Evolutionary conservation across 2,329 filamentous ascomycete genomes (phyloP).

Genomic region (Capronia epimyces): DNA sequence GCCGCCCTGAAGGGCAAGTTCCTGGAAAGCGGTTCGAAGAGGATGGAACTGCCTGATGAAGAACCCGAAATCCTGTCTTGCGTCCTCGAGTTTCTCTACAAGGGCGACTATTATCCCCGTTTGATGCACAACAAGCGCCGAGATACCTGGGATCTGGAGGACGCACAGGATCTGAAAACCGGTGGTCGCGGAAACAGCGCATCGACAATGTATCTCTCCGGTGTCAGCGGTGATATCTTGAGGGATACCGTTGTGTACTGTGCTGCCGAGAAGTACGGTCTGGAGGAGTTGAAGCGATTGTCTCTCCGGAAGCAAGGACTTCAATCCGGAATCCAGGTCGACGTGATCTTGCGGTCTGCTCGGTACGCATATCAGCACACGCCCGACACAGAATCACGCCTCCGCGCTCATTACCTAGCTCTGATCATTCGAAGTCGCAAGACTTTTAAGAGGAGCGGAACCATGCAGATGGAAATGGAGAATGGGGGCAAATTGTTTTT

Average conservation of each 20-base stretch:
- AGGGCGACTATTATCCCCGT: conserved; percentile 90
- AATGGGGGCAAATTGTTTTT: conserved; percentile 92
- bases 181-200: conserved; percentile 61
- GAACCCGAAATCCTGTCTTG: conserved; percentile 91
- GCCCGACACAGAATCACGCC: conserved; percentile 81
- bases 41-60: conserved; percentile 69
- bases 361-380: conserved; percentile 95
- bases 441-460: conserved; percentile 96
- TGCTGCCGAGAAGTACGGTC: conserved; percentile 79
- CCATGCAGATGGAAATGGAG: conserved; percentile 99
- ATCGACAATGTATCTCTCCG: conserved; percentile 71
- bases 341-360: conserved; percentile 82
- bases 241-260: conserved; percentile 93
- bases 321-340: conserved; percentile 86
- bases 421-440: conserved; percentile 95
- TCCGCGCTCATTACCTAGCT: conserved; percentile 94
- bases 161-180: conserved; percentile 52
- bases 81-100: conserved; percentile 94
- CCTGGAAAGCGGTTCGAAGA: conserved; percentile 59
- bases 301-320: conserved; percentile 91
- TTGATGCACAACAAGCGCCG: conserved; percentile 79
- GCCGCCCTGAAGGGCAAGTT: conserved; percentile 66
- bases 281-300: conserved; percentile 87
- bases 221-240: conserved; percentile 69
- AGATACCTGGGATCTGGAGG: conserved; percentile 86